Conservation (phyloP, 176 grass and related monocot genomes). For the Raddia guianensis region DNA sequence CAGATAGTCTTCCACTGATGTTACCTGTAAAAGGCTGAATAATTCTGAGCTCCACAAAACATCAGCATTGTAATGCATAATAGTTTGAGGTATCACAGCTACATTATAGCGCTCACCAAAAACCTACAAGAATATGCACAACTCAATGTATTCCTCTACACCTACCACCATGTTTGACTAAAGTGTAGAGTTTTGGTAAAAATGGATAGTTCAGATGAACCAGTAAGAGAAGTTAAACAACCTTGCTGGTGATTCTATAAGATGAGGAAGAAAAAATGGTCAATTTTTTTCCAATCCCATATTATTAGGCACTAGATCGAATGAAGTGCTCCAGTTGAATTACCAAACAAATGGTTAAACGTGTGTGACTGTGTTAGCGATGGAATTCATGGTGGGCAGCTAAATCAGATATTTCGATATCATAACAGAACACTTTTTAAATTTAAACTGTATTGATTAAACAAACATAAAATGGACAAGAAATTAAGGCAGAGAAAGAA, state of each 20-base stretch:
- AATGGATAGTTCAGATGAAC: background rate
- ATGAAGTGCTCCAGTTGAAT: constrained; percentile 7
- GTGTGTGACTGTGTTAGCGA: background rate
- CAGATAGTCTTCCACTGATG: background rate
- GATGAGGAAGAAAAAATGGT: background rate
- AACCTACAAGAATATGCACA: background rate
- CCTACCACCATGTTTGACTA: background rate
- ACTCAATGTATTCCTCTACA: background rate
- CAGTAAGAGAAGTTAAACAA: background rate
- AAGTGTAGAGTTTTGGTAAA: background rate
- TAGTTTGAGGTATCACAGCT: background rate
- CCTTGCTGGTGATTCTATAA: background rate
- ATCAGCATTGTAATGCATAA: background rate
- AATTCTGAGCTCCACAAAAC: background rate
- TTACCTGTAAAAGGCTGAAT: constrained; percentile 20
- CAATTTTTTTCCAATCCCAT: background rate
- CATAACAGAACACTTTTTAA: background rate
- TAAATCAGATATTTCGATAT: background rate
- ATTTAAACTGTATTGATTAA: background rate
- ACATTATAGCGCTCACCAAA: constrained; percentile 3
- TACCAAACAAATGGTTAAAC: background rate
- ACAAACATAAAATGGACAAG: constrained; percentile 1
- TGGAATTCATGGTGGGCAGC: background rate
- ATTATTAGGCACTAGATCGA: background rate
- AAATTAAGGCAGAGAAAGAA: background rate